Evolutionary conservation across 352 stramenopile genomes (phyloP), one percentile per base, ranked within the genome.

Genomic region (Hyaloperonospora brassicae): DNA sequence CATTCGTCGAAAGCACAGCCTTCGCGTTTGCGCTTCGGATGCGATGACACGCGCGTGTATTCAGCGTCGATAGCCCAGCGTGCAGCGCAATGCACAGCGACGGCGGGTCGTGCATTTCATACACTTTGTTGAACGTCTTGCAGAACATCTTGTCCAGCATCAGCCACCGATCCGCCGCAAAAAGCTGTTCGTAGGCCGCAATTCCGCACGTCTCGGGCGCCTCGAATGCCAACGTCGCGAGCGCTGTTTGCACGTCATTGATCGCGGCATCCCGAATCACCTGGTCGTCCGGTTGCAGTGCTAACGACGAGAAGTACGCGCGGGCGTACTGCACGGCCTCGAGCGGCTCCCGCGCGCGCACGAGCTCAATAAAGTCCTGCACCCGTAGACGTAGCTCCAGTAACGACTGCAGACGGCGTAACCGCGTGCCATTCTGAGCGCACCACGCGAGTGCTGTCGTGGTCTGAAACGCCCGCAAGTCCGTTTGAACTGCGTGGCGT

Each of bases 281-380:
- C 30, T 74, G 54, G 34, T 86, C 68, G 40, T 93, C 82, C 1
- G 76, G 62, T 48, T 86, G 79, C 58, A 89, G 67, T 2, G 77
- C 79, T 22, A 89, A 66, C 1, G 79, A 78, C 10, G 78, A 85
- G 13, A 93, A 62, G 30, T 75, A 62, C 7, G 64, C 36, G 50
- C 79, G 82, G 3, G 82, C 82, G 27, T 90, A 87, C 31, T 86
- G 56, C 12, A 93, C 72, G 21, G 82, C 82, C 21, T 87, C 73
- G n/a, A 90, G 59, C 9, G 73, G 73, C 53, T 88, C 80, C 47
- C 70, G 69, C 2, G 69, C 68, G 45, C 82, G 82, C n/a, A 90
- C 77, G n/a, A 85, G 62, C 54, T 90, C 82, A 21, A 93, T 62
- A 55, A 90, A 87, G 51, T 85, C 76, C 55, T 93, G 82, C 25